phyloP scores from a whole-genome alignment of 495 filamentous ascomycete species.

The Podospora fimiseda region DNA sequence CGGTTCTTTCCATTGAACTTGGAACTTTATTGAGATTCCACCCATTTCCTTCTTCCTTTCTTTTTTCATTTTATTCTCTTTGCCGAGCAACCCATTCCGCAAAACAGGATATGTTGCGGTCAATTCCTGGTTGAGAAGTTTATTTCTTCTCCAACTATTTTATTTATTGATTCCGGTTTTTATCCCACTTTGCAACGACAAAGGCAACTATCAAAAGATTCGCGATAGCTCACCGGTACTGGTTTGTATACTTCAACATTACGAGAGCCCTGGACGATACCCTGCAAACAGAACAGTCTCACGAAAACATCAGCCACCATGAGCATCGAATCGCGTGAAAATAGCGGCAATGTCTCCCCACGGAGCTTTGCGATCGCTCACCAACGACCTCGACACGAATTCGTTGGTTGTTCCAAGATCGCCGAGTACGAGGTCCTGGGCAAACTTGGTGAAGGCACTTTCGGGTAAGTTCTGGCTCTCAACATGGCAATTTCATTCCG shows the following conservation, averaged over 20 bases:
- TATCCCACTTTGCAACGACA: background rate
- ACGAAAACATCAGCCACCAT: conserved; percentile 14
- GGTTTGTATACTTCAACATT: too few species aligned
- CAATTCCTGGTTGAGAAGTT: conserved; percentile 17
- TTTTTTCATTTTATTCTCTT: conserved; percentile 1
- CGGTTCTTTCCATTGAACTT: background rate
- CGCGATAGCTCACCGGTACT: too few species aligned
- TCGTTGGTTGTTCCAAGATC: conserved; percentile 81
- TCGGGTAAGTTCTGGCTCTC: conserved; percentile 55
- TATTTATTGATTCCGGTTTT: background rate
- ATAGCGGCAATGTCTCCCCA: conserved; percentile 27
- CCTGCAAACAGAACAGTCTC: background rate
- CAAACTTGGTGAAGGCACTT: conserved; percentile 96
- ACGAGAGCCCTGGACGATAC: too few species aligned
- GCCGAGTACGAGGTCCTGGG: conserved; percentile 78
- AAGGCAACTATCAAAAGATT: too few species aligned
- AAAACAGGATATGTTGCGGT: conserved; percentile 13
- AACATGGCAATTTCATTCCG: conserved; percentile 1
- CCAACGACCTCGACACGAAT: conserved; percentile 47
- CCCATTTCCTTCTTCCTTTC: background rate
- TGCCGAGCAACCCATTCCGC: background rate
- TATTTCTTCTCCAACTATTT: conserved; percentile 4
- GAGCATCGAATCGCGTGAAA: conserved; percentile 21
- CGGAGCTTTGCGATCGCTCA: conserved; percentile 40
- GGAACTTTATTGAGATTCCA: background rate